phyloP scores from a whole-genome alignment of 164 flowering plant genomes.

The Hamamelis virginiana region DNA sequence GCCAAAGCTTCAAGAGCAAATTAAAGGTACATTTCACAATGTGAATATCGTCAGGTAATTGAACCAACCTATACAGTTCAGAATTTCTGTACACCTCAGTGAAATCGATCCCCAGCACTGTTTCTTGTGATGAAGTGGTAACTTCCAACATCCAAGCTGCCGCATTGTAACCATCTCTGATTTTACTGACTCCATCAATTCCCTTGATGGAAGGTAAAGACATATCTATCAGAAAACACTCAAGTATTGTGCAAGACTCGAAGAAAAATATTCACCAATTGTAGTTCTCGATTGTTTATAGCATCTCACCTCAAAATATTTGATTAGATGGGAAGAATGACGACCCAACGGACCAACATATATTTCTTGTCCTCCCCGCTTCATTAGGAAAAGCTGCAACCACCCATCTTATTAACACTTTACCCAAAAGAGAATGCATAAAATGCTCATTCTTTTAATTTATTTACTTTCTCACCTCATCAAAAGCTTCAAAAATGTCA shows the following conservation, averaged over 20 bases:
- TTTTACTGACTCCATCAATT: conserved; percentile 32
- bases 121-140: conserved; percentile 32
- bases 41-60: no score
- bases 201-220: conserved; percentile 3
- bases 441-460: not conserved
- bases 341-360: conserved; percentile 56
- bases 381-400: conserved; percentile 52
- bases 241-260: not conserved
- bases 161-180: conserved; percentile 45
- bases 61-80: conserved; percentile 28
- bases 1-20: not conserved
- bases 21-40: no score
- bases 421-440: not conserved
- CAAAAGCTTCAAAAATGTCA: conserved; percentile 64
- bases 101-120: conserved; percentile 32
- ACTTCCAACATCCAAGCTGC: conserved; percentile 58
- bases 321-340: conserved; percentile 42
- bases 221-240: not conserved
- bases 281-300: no score
- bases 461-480: conserved; percentile 36
- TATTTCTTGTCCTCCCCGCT: conserved; percentile 54
- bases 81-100: conserved; percentile 32
- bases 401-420: not conserved
- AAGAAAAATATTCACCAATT: no score
- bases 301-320: conserved; percentile 51